Percentiles rank a stretch among this genome's conserved stretches.
These are phyloP conservation scores for Carallia brachiata DNA, from an alignment of 345 rosid species.

Conservation along the genomic window DNA sequence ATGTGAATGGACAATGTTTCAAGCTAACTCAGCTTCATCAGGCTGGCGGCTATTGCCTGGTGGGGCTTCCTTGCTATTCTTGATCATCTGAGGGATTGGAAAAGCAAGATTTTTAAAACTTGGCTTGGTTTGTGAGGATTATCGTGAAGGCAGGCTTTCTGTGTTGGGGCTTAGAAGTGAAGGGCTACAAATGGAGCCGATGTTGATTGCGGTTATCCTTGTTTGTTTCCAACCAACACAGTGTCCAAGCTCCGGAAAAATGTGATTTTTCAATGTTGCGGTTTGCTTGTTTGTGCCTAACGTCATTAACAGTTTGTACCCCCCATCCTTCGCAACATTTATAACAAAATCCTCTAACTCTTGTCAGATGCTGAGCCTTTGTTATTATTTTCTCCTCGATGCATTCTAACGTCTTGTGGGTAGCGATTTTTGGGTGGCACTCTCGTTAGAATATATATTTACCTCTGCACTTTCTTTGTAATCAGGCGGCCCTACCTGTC, in stretches of 20 bases:
- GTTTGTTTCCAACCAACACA: neutral
- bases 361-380: neutral
- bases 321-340: neutral
- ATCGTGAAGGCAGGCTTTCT: no score
- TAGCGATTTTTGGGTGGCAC: neutral
- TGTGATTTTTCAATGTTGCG: neutral
- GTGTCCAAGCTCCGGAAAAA: neutral
- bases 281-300: neutral
- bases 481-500: constrained; percentile 46
- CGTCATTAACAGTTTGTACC: neutral
- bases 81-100: no score
- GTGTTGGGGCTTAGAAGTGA: no score
- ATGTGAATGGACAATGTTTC: no score
- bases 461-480: neutral
- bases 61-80: no score
- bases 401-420: neutral
- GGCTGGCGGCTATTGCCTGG: no score
- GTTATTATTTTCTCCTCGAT: neutral
- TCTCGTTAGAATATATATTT: neutral
- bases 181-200: neutral
- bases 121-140: no score
- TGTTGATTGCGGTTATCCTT: neutral
- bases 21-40: no score
- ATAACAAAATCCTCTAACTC: neutral
- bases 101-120: no score